Evolutionary conservation across 176 grass and related monocot genomes (phyloP), one percentile per base, ranked within the genome.

Genomic region (Aechmea fasciata): DNA sequence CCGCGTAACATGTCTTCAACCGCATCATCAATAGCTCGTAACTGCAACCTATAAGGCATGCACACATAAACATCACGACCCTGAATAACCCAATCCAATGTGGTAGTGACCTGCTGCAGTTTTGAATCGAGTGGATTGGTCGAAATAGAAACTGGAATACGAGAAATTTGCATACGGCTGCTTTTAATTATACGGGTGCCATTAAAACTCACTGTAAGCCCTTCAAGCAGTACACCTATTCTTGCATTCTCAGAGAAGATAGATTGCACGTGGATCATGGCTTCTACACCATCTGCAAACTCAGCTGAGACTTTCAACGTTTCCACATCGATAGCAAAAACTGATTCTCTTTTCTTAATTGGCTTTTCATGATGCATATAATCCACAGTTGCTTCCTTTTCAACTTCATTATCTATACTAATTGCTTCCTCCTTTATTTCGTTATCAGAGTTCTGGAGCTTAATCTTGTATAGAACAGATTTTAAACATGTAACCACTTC

Each of bases 191-290:
- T 65, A 68, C 71, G 75, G 2, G 86, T 84, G 78, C 66, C 86
- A 78, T 85, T 92, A 79, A 92, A 90, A 54, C 65, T 80, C 77
- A 92, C 51, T 68, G 67, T 71, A 25, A 96, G 20, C 68, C 81
- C 93, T 79, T 96, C 93, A 76, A 92, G 68, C 75, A 96, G 81
- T 63, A 96, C 81, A 83, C 93, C 89, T 68, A 96, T 92, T 81
- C 88, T 96, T 66, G 86, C 88, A 86, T 96, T 96, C 78, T 96
- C 93, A 48, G 93, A 96, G 68, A 96, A 96, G 83, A 96, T 96
- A 47, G 84, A 92, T 14, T 91, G 83, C 49, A 96, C 88, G 66
- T 81, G 79, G 76, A 96, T 61, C 50, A 67, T 81, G 78, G 89
- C 78, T 76, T 96, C 93, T 53, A 96, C 93, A 47, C 93, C 93